phyloP scores from a whole-genome alignment of 2,329 filamentous ascomycete genomes.

The Verticillium zaregamsianum region DNA sequence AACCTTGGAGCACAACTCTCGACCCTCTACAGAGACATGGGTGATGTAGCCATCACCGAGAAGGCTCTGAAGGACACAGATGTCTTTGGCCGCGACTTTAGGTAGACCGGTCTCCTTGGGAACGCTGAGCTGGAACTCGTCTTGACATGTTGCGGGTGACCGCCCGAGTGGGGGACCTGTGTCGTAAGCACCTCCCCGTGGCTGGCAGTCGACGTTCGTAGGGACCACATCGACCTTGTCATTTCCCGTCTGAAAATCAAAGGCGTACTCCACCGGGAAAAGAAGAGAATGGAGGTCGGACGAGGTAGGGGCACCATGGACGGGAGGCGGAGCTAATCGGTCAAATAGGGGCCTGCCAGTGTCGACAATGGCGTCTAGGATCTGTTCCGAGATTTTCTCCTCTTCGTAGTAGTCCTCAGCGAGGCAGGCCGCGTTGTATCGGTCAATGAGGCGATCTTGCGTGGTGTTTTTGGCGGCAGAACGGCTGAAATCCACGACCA shows the following conservation, averaged over 20 bases:
- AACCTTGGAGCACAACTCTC: conserved; percentile 12
- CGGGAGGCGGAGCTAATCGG: conserved; percentile 9
- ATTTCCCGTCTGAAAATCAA: conserved; percentile 7
- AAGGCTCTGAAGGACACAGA: conserved; percentile 11
- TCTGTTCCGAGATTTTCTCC: conserved; percentile 10
- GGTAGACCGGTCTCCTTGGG: conserved; percentile 3
- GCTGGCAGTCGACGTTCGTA: too few relatives aligned
- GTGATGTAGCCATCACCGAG: conserved; percentile 12
- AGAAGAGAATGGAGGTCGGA: conserved; percentile 13
- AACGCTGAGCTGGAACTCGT: neutral
- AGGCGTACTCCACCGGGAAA: conserved; percentile 12
- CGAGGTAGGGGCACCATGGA: neutral
- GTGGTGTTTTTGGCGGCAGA: conserved; percentile 4
- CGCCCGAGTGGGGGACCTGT: neutral
- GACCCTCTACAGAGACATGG: conserved; percentile 9
- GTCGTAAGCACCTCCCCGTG: neutral
- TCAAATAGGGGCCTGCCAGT: conserved; percentile 11
- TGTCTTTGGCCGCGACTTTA: conserved; percentile 12
- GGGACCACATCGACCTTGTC: conserved; percentile 2
- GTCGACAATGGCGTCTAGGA: conserved; percentile 7
- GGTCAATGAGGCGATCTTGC: conserved; percentile 12
- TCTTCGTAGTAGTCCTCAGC: conserved; percentile 8
- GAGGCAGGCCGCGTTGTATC: conserved; percentile 11
- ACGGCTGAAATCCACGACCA: conserved; percentile 9
- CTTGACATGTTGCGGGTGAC: neutral